Evolutionary conservation across 208 protist genomes (phyloP).

Genomic region (Novymonas esmeraldas): DNA sequence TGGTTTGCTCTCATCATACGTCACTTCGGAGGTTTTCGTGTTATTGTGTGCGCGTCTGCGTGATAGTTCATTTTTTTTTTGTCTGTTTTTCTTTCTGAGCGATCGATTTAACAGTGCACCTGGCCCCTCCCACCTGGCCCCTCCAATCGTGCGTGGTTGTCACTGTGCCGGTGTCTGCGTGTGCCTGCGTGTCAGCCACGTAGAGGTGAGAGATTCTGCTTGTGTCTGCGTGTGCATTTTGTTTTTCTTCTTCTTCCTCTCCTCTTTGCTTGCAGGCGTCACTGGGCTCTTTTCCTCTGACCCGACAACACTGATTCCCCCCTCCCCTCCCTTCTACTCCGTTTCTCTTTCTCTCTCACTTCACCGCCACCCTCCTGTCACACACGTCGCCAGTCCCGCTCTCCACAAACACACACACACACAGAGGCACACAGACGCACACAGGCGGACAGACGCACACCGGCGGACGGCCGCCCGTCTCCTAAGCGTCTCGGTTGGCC

Average conservation of each 20-base stretch:
- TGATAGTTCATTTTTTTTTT: too few species aligned
- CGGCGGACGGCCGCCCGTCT: too few species aligned
- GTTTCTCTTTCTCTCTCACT: background rate
- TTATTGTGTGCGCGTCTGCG: too few species aligned
- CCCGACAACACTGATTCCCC: background rate
- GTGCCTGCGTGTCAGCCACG: background rate
- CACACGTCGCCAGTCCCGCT: background rate
- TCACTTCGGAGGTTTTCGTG: too few species aligned
- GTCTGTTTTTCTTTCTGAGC: too few species aligned
- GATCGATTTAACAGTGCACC: too few species aligned
- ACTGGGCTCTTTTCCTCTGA: background rate
- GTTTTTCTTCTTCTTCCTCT: background rate
- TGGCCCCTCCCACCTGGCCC: too few species aligned
- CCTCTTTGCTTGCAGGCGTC: too few species aligned
- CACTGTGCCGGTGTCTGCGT: background rate
- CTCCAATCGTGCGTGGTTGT: too few species aligned
- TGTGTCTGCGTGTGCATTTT: background rate
- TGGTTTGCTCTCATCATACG: too few species aligned
- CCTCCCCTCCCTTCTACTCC: background rate
- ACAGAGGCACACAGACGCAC: background rate
- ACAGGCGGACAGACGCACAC: background rate
- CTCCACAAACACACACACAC: background rate
- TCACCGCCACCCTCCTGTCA: background rate
- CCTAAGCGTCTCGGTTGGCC: background rate
- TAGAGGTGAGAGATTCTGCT: background rate